Conservation (phyloP, 2,329 filamentous ascomycete genomes). For the Xylariaceae sp. region DNA sequence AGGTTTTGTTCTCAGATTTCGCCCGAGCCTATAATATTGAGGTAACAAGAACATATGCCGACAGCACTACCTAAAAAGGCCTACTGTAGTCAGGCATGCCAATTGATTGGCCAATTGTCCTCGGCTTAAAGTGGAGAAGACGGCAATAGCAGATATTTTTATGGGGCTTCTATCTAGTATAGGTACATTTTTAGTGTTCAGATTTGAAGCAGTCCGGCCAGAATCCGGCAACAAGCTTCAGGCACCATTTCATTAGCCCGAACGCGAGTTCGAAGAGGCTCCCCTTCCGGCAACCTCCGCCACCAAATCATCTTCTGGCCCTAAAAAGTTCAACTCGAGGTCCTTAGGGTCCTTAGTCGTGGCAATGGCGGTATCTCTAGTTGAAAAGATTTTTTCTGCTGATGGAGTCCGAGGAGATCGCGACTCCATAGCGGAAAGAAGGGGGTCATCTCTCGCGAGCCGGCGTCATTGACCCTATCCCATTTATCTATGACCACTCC, state of each 20-base stretch:
- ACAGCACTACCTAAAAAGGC: constrained; percentile 13
- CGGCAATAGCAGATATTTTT: constrained; percentile 22
- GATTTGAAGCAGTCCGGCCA: not conserved
- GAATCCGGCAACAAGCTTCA: not conserved
- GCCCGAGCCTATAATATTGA: too few relatives aligned
- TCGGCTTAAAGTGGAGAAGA: not conserved
- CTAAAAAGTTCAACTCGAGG: not conserved
- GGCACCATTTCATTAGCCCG: not conserved
- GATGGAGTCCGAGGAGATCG: constrained; percentile 12
- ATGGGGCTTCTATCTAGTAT: not conserved
- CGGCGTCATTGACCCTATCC: not conserved
- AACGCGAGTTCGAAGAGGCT: too few relatives aligned
- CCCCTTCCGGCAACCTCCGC: not conserved
- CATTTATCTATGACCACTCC: constrained; percentile 5
- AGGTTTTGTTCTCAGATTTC: not conserved
- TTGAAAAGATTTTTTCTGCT: not conserved
- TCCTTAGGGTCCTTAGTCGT: not conserved
- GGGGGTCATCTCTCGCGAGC: not conserved
- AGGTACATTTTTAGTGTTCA: too few relatives aligned
- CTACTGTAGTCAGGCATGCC: constrained; percentile 22
- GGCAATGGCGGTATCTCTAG: not conserved
- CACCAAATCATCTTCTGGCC: not conserved
- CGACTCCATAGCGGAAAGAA: constrained; percentile 8
- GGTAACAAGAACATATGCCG: too few relatives aligned
- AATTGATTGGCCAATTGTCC: constrained; percentile 20